Percentiles rank a stretch among this genome's conserved stretches.
Evolutionary conservation across 371 early-diverging fungal genomes (phyloP).

Genomic region (Rhizopus delemar): DNA sequence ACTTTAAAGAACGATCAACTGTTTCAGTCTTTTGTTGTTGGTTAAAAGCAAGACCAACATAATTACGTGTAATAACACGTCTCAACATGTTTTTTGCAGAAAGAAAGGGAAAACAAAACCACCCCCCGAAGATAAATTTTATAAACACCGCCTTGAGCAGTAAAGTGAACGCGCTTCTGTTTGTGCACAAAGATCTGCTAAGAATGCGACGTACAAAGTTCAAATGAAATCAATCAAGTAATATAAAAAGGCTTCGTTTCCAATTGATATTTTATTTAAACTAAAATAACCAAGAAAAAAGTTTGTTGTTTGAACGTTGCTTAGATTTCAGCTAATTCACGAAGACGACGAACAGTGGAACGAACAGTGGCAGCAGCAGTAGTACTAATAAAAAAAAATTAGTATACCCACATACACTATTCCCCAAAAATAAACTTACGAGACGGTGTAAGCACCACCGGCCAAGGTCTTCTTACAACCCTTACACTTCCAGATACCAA

Average conservation of each 20-base stretch:
- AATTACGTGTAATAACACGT: slow-evolving; percentile 24
- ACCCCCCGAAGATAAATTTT: slow-evolving; percentile 3
- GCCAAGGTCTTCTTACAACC: slow-evolving; percentile 96
- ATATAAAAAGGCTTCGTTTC: too few species aligned
- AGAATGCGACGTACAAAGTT: too few species aligned
- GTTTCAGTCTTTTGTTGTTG: slow-evolving; percentile 19
- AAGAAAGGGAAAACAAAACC: neutral
- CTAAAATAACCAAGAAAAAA: neutral
- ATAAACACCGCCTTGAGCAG: slow-evolving; percentile 9
- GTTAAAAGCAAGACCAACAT: slow-evolving; percentile 33
- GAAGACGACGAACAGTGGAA: slow-evolving; percentile 95
- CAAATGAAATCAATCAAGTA: too few species aligned
- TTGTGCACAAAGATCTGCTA: too few species aligned
- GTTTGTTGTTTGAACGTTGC: slow-evolving; percentile 5
- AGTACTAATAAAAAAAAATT: slow-evolving; percentile 56
- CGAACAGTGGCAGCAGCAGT: slow-evolving; percentile 92
- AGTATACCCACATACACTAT: neutral
- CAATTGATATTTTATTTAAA: neutral
- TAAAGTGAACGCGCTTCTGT: too few species aligned
- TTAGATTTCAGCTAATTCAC: slow-evolving; percentile 94
- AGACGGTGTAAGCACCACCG: slow-evolving; percentile 97
- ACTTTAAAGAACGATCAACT: slow-evolving; percentile 29
- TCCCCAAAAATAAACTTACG: slow-evolving; percentile 36
- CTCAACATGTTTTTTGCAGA: slow-evolving; percentile 18
- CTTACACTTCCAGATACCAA: slow-evolving; percentile 99